phyloP scores from a whole-genome alignment of 148 eudicot genomes.

The Talinum fruticosum region DNA sequence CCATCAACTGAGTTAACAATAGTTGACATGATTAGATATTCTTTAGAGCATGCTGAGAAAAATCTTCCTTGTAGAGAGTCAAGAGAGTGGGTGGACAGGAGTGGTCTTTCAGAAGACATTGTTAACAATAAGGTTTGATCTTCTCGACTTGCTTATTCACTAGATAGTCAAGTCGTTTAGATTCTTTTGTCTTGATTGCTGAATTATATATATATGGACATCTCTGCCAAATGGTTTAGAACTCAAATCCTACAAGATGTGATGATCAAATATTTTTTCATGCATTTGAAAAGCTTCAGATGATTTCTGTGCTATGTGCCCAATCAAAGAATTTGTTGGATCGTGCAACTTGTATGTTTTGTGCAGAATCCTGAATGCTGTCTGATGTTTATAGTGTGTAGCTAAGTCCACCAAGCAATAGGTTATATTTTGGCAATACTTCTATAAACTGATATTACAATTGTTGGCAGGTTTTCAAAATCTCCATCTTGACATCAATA shows the following conservation, averaged over 20 bases:
- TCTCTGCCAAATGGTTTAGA: background rate
- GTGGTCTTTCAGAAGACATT: conserved; percentile 15
- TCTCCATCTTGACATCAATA: conserved; percentile 19
- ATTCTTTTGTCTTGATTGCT: background rate
- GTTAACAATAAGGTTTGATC: conserved; percentile 38
- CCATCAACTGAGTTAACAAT: conserved; percentile 47
- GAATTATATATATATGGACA: background rate
- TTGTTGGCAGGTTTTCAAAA: conserved; percentile 21
- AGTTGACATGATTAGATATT: conserved; percentile 53
- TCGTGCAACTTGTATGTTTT: background rate
- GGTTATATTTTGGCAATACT: too few relatives aligned
- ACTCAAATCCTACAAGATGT: background rate
- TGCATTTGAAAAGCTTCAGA: background rate
- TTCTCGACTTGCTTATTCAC: background rate
- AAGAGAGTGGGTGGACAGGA: conserved; percentile 27
- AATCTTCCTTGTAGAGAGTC: conserved; percentile 51
- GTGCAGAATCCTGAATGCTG: background rate
- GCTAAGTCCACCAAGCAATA: too few relatives aligned
- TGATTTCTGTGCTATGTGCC: background rate
- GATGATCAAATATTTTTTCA: background rate
- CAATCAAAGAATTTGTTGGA: background rate
- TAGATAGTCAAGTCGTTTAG: background rate
- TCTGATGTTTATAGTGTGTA: too few relatives aligned
- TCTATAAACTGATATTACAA: background rate
- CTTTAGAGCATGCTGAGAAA: conserved; percentile 78